phyloP scores from a whole-genome alignment of 2,329 filamentous ascomycete genomes.

The Penicillium griseofulvum region DNA sequence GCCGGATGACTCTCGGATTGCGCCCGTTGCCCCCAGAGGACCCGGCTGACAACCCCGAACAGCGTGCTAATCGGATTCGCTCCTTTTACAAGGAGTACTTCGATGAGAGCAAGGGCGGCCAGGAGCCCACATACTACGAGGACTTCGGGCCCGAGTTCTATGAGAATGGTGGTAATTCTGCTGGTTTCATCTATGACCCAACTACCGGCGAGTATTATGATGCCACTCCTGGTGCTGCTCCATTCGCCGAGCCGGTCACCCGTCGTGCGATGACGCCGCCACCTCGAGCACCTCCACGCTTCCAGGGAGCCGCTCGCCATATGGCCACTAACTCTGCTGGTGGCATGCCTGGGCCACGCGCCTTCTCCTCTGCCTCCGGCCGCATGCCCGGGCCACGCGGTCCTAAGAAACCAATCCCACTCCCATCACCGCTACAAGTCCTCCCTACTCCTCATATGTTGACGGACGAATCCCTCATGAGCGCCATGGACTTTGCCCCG shows the following conservation, averaged over 20 bases:
- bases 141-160: constrained; percentile 71
- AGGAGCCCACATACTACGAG: constrained; percentile 62
- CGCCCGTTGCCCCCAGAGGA: constrained; percentile 87
- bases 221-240: constrained; percentile 35
- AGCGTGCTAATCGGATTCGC: constrained; percentile 90
- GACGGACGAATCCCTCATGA: constrained; percentile 73
- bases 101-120: constrained; percentile 67
- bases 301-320: constrained; percentile 47
- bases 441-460: constrained; percentile 84
- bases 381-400: constrained; percentile 43
- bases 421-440: constrained; percentile 69
- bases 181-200: constrained; percentile 57
- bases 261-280: constrained; percentile 96
- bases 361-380: constrained; percentile 63
- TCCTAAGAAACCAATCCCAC: constrained; percentile 63
- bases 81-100: constrained; percentile 99
- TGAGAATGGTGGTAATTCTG: constrained; percentile 49
- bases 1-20: constrained; percentile 60
- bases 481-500: constrained; percentile 80
- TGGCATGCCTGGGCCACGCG: constrained; percentile 52
- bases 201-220: constrained; percentile 33
- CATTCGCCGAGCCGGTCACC: constrained; percentile 79
- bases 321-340: constrained; percentile 47
- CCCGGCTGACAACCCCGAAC: constrained; percentile 84
- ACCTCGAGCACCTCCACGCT: constrained; percentile 64